These are phyloP conservation scores for Beauveria sp. DNA, from an alignment of 2,329 filamentous ascomycete species.

Conservation along the genomic window DNA sequence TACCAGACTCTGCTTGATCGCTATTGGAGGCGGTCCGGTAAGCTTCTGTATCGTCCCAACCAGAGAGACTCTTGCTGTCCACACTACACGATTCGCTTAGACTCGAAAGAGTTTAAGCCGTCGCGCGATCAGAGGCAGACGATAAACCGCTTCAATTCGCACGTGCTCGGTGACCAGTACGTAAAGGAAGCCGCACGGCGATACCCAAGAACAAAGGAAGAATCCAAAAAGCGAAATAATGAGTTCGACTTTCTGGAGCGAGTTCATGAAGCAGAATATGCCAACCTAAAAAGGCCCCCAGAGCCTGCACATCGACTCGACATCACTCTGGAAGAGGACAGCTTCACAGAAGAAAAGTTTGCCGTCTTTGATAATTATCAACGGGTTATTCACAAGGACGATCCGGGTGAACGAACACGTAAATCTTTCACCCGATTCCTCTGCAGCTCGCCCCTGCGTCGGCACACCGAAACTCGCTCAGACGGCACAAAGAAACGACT, in stretches of 20 bases:
- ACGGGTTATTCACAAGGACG: slow-evolving; percentile 62
- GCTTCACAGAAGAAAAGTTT: slow-evolving; percentile 71
- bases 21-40: slow-evolving; percentile 69
- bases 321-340: slow-evolving; percentile 62
- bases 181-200: slow-evolving; percentile 54
- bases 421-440: slow-evolving; percentile 64
- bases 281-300: slow-evolving; percentile 46
- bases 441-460: slow-evolving; percentile 59
- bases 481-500: slow-evolving; percentile 48
- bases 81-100: slow-evolving; percentile 76
- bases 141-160: slow-evolving; percentile 68
- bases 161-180: slow-evolving; percentile 62
- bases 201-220: slow-evolving; percentile 60
- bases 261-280: slow-evolving; percentile 61
- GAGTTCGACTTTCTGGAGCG: slow-evolving; percentile 60
- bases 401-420: slow-evolving; percentile 48
- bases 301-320: slow-evolving; percentile 59
- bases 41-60: slow-evolving; percentile 69
- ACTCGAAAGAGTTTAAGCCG: slow-evolving; percentile 56
- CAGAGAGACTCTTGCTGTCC: slow-evolving; percentile 79
- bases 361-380: slow-evolving; percentile 69
- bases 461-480: slow-evolving; percentile 32
- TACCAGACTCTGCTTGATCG: slow-evolving; percentile 68
- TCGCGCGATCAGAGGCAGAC: slow-evolving; percentile 67
- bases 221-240: slow-evolving; percentile 53